Conservation (phyloP, 257 asterid genomes). For the Solanum piurae region DNA sequence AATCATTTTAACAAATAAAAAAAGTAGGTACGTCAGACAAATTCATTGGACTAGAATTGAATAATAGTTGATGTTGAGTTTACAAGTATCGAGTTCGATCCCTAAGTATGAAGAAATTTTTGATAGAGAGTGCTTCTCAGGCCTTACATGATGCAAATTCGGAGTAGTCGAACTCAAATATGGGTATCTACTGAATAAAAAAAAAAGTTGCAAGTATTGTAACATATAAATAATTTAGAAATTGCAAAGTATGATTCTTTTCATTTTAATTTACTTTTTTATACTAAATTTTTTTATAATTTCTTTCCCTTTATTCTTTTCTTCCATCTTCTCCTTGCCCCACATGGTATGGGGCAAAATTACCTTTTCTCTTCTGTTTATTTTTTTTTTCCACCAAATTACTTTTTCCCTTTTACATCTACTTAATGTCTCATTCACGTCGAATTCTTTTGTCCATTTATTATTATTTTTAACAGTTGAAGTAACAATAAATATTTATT, state of each 20-base stretch:
- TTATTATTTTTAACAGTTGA: neutral
- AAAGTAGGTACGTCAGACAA: neutral
- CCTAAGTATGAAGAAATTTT: rapidly evolving
- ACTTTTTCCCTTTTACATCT: neutral
- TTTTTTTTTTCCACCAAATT: neutral
- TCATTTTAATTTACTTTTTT: neutral
- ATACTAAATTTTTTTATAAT: neutral
- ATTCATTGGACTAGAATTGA: neutral
- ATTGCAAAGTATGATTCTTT: neutral
- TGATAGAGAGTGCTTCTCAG: rapidly evolving
- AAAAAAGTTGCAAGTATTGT: neutral
- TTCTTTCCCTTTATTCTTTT: neutral
- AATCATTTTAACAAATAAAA: neutral
- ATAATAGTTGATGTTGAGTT: neutral
- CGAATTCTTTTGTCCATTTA: neutral
- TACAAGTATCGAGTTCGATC: neutral
- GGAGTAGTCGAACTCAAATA: neutral
- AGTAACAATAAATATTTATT: neutral
- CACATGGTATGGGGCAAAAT: neutral
- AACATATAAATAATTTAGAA: too few species aligned
- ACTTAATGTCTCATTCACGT: neutral
- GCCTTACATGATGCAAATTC: too few species aligned
- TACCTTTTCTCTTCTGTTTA: neutral
- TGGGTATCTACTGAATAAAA: too few species aligned
- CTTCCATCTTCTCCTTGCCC: neutral